Conservation (phyloP, 306 rosid species). For the Coriaria nepalensis region DNA sequence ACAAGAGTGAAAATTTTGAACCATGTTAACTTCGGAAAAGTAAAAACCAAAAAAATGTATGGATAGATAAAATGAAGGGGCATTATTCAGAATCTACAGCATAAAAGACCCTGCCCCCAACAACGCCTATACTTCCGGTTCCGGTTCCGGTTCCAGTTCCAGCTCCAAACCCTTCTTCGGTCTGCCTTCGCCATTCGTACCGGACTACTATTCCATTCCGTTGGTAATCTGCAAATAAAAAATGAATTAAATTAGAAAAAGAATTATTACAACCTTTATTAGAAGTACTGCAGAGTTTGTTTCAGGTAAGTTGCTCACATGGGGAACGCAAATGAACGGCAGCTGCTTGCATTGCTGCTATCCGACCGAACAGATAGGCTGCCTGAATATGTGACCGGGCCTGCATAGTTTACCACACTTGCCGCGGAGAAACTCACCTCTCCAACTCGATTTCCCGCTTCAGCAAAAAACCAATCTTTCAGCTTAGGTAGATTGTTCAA, state of each 20-base stretch:
- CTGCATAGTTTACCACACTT: slow-evolving; percentile 39
- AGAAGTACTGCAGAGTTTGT: neutral
- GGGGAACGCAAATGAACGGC: slow-evolving; percentile 91
- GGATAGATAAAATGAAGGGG: slow-evolving; percentile 17
- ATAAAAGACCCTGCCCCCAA: slow-evolving; percentile 58
- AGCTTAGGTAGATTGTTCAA: slow-evolving; percentile 6
- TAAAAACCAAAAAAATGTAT: slow-evolving; percentile 18
- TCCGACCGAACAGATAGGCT: slow-evolving; percentile 85
- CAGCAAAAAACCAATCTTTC: slow-evolving; percentile 11
- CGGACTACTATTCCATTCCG: slow-evolving; percentile 85
- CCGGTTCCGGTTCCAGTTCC: neutral
- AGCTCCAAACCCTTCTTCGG: slow-evolving; percentile 12
- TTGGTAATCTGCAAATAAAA: slow-evolving; percentile 45
- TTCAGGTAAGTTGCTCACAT: slow-evolving; percentile 23
- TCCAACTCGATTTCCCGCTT: slow-evolving; percentile 19
- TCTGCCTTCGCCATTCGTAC: slow-evolving; percentile 80
- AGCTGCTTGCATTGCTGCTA: slow-evolving; percentile 82
- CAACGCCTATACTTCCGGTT: slow-evolving; percentile 45
- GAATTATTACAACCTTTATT: too few species aligned
- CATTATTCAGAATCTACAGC: slow-evolving; percentile 76
- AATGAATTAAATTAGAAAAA: neutral
- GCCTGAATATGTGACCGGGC: slow-evolving; percentile 61
- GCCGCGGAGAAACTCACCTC: slow-evolving; percentile 52
- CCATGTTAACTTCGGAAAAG: slow-evolving; percentile 15
- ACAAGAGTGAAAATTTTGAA: neutral